phyloP scores from a whole-genome alignment of 1,284 basidiomycete genomes.

The Austroboletus olivaceoglutinosus region DNA sequence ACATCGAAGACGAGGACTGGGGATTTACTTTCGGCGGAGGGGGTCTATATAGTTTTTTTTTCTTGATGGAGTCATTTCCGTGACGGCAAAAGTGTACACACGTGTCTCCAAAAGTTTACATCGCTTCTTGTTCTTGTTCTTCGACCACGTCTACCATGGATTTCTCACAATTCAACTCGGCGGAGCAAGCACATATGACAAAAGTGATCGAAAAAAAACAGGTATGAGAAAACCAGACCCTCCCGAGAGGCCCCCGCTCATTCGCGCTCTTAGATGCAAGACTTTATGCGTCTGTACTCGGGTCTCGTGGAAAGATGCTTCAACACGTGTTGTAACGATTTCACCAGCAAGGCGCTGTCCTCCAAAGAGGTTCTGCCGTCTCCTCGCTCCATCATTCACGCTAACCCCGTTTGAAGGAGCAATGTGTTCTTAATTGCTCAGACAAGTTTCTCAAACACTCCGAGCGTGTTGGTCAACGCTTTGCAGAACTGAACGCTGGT shows the following conservation, averaged over 20 bases:
- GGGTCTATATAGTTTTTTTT: conserved; percentile 16
- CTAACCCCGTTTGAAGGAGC: conserved; percentile 48
- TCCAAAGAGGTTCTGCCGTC: conserved; percentile 80
- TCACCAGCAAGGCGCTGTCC: conserved; percentile 91
- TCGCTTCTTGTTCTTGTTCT: conserved; percentile 3
- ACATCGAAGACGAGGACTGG: conserved; percentile 40
- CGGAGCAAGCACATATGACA: conserved; percentile 89
- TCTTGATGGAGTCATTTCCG: not conserved
- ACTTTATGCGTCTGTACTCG: conserved; percentile 96
- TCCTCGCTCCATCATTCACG: not conserved
- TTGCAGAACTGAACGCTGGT: conserved; percentile 90
- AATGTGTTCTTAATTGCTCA: conserved; percentile 70
- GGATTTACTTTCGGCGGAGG: conserved; percentile 18
- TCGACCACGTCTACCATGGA: conserved; percentile 58
- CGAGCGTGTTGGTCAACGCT: conserved; percentile 89
- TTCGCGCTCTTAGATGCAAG: conserved; percentile 80
- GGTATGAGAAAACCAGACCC: conserved; percentile 43
- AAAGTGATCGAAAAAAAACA: conserved; percentile 93
- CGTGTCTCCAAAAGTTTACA: not conserved
- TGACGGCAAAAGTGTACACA: not conserved
- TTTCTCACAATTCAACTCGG: conserved; percentile 78
- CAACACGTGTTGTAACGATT: conserved; percentile 93
- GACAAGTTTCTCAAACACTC: conserved; percentile 99
- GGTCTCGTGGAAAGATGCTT: conserved; percentile 96
- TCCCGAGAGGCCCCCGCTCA: not conserved